These are phyloP conservation scores for Pseudocercospora musae DNA, from an alignment of 2,329 filamentous ascomycete species.

Conservation along the genomic window DNA sequence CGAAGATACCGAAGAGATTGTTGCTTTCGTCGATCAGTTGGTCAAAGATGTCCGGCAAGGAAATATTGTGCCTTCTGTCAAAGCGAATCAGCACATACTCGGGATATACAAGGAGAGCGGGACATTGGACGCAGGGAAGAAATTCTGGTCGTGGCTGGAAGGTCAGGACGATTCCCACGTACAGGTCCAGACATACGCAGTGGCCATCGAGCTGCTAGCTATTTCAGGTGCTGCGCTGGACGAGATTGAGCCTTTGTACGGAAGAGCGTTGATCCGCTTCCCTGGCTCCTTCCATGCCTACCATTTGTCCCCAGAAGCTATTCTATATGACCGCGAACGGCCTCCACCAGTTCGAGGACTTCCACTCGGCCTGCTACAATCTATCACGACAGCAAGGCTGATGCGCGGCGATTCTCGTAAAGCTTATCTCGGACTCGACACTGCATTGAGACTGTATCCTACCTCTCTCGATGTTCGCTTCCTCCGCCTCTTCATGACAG, in stretches of 20 bases:
- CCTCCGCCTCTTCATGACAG: constrained; percentile 45
- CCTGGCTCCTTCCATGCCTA: constrained; percentile 47
- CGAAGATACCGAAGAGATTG: constrained; percentile 20
- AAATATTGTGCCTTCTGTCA: constrained; percentile 36
- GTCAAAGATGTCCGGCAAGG: constrained; percentile 40
- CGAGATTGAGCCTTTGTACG: constrained; percentile 47
- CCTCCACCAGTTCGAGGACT: constrained; percentile 36
- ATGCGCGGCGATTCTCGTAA: constrained; percentile 45
- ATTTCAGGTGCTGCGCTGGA: constrained; percentile 39
- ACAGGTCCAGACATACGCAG: constrained; percentile 46
- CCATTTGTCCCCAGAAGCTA: constrained; percentile 47
- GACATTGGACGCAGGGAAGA: constrained; percentile 28
- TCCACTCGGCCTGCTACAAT: constrained; percentile 45
- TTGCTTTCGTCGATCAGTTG: constrained; percentile 37
- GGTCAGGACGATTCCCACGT: constrained; percentile 42
- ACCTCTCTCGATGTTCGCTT: constrained; percentile 41
- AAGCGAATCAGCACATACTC: constrained; percentile 47
- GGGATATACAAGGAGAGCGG: constrained; percentile 46
- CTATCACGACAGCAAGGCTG: constrained; percentile 48
- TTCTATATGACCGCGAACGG: constrained; percentile 43
- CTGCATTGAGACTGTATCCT: constrained; percentile 47
- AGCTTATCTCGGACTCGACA: constrained; percentile 52
- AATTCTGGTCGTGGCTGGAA: constrained; percentile 50
- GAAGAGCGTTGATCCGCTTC: constrained; percentile 45
- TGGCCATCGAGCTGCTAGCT: constrained; percentile 49